Evolutionary conservation across 1,284 basidiomycete species (phyloP), one percentile per base, ranked within the genome.

Genomic region (Tranzscheliella williamsii): DNA sequence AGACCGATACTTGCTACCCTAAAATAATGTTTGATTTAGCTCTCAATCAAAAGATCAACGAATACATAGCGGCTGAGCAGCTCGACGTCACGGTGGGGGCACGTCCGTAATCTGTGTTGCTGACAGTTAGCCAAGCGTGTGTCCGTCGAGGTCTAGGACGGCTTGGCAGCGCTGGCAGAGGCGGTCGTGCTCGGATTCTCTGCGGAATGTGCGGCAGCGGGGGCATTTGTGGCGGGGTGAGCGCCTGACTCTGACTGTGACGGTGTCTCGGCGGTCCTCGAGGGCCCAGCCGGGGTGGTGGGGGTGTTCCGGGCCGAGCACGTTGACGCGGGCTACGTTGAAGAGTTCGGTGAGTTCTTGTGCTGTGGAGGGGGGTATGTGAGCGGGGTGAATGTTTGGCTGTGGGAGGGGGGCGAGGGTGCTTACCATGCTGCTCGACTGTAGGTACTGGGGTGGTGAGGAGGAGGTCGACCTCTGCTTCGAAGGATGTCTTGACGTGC

Each of bases 161-260:
- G 27, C 26, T 17, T 50, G 54, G 24, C 60, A 63, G 11, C 60
- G 49, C 20, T 18, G 18, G 34, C 60, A 63, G 17, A 63, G 60
- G 5, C 37, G 42, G 23, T 63, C 60, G 6, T 23, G 20, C 24
- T 52, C 53, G 16, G 24, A 17, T 26, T 58, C 42, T 30, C 48
- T 57, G 18, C 61, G 50, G 15, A 44, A 27, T 4, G 62, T 52
- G 30, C 72, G 58, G 42, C 72, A 74, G 24, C 72, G 62, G 15
- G 70, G 70, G 34, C 72, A 74, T 31, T 63, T 65, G 31, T 66
- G 46, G n/a, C 48, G 42, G 12, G 36, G 22, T 2, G 67, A 66
- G 7, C 46, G 51, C 9, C 62, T 48, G 4, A 74, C 35, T 4
- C 39, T 42, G 1, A 74, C 39, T 4, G 24, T 33, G 3, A 67